Evolutionary conservation across 805 yeast genomes (phyloP), one percentile per base, ranked within the genome.

Genomic region (Wickerhamiella kurtzmanii): DNA sequence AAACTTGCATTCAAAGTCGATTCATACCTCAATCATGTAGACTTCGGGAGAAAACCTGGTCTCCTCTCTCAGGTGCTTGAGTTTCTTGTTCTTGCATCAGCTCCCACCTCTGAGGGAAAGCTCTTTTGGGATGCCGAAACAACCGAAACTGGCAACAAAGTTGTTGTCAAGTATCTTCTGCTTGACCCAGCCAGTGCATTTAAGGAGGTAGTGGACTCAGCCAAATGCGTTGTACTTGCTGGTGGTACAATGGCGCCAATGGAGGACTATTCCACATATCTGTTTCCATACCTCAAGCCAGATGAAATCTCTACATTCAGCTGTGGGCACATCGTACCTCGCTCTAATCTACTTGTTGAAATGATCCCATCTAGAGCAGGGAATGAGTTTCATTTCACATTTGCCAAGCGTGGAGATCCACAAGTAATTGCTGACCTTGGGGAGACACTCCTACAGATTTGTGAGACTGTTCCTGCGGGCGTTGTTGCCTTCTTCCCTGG

Each of bases 241-340:
- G 97, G 97, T 35, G 97, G 97, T 13, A 88, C 97, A 0, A 85
- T 87, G 95, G 89, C 83, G 58, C 96, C 96, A 0, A 68, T 79
- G 32, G 58, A 69, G n/a, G 95, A 88, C 53, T 82, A 79, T 59
- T 63, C 72, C 4, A 67, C 75, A n/a, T 75, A 71, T 51, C 63
- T 87, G 35, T 76, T 84, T 44, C 94, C 94, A 0, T 71, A 74
- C 39, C 47, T 81, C 2, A 18, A 38, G 5, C 51, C 63, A 0
- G 46, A 56, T 0, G 53, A 71, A 39, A 70, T 83, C 6, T 63
- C 68, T 21, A 69, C 66, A 22, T 82, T 84, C 57, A 70, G 79
- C 2, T 88, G 96, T 66, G 85, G 82, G 37, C 97, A 88, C 64
- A 75, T 89, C 5, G 82, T 88, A 13, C 94, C 95, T 0, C 68